Evolutionary conservation across 2,329 filamentous ascomycete genomes (phyloP), one percentile per base, ranked within the genome.

Genomic region (Colletotrichum lini): DNA sequence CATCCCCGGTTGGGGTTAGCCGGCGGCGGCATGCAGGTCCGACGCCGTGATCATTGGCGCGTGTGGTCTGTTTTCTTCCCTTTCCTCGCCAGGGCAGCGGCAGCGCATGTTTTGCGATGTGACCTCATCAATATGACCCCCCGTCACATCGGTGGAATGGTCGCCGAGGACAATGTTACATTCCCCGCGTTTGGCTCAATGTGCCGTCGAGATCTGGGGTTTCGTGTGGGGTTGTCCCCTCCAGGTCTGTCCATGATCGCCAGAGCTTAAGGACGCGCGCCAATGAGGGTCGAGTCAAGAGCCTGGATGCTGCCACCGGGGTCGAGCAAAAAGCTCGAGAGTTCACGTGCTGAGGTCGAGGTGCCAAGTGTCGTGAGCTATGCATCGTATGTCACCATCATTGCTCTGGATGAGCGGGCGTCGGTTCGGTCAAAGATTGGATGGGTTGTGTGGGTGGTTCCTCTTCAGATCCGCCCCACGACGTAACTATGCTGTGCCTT

Each of bases 161-260:
- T 45, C 53, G 58, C 69, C 69, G 69, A 72, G 59, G 53, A 26
- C 30, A 68, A 62, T 59, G 65, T 44, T 10, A 64, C 58, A 38
- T 38, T 69, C 58, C 69, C 65, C 65, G 59, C 69, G 65, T 64
- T 44, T 38, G 47, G 40, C 40, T 42, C 40, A 58, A 44, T 9
- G 10, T 62, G 57, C 68, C 68, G 68, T 71, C 42, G 58, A 72
- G 69, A 72, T 72, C 69, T 26, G 69, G 69, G 69, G 69, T 64
- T 65, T 13, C 47, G 53, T 38, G 65, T 64, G 58, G 69, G 65
- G 69, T 49, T 72, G 13, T 30, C 58, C 58, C 45, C 16, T 65
- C 26, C 58, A 42, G 54, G 53, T n/a, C 16, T 49, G 40, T 21
- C 8, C 3, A 26, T 40, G 45, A n/a, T 50, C 61, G 62, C 47